Evolutionary conservation across 768 basidiomycete genomes (phyloP).

Genomic region (Mycena pura): DNA sequence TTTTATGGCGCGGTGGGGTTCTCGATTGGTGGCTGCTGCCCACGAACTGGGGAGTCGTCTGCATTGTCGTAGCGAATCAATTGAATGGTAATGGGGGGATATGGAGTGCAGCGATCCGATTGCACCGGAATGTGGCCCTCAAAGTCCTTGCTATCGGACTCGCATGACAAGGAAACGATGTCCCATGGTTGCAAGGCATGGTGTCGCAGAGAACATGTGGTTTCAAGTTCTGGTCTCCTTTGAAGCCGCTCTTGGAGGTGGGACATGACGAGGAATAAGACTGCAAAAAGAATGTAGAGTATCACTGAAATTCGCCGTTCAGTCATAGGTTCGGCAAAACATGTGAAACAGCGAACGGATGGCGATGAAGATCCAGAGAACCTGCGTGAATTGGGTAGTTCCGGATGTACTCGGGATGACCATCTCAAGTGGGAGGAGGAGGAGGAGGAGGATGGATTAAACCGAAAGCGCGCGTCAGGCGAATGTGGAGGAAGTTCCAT

Average conservation of each 20-base stretch:
- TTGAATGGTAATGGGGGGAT: not conserved
- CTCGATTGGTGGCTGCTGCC: not conserved
- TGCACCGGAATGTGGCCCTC: not conserved
- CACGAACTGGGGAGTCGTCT: not conserved
- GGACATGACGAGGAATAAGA: slow-evolving; percentile 23
- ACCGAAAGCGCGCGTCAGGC: not conserved
- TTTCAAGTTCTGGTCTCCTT: slow-evolving; percentile 4
- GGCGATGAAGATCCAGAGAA: slow-evolving; percentile 20
- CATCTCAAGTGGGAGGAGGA: not conserved
- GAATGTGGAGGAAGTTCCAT: no score
- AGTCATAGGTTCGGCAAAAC: not conserved
- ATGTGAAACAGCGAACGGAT: slow-evolving; percentile 1
- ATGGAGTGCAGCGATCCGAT: not conserved
- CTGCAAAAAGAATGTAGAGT: slow-evolving; percentile 25
- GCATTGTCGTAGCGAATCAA: not conserved
- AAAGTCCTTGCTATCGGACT: slow-evolving; percentile 3
- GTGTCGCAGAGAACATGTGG: slow-evolving; percentile 1
- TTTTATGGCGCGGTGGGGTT: not conserved
- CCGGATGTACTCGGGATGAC: not conserved
- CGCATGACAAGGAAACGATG: not conserved
- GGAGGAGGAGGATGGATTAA: not conserved
- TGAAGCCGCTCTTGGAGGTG: slow-evolving; percentile 24
- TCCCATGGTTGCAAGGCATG: slow-evolving; percentile 5
- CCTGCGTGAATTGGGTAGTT: slow-evolving; percentile 21
- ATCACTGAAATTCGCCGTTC: slow-evolving; percentile 12